phyloP scores from a whole-genome alignment of 345 rosid genomes.

The Euclidium syriacum region DNA sequence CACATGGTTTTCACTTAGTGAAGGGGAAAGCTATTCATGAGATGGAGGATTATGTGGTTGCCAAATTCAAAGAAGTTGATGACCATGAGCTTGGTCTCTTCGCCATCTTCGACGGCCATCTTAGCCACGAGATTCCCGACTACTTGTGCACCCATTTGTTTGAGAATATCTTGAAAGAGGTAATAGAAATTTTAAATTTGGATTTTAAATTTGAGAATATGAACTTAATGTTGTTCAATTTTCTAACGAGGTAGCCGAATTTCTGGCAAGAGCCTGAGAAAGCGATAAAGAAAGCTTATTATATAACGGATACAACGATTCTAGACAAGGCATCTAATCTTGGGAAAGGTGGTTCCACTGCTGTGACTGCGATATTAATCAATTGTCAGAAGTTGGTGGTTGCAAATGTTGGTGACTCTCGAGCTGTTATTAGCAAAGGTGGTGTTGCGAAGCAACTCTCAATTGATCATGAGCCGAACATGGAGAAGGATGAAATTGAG shows the following conservation, averaged over 20 bases:
- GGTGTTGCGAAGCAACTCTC: constrained; percentile 76
- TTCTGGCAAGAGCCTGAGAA: constrained; percentile 73
- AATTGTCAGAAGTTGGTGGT: constrained; percentile 67
- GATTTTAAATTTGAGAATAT: neutral
- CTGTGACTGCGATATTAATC: constrained; percentile 82
- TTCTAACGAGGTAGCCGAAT: constrained; percentile 39
- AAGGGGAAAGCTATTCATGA: constrained; percentile 66
- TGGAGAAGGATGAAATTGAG: constrained; percentile 64
- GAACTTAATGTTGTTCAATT: neutral
- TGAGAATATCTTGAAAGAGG: constrained; percentile 80
- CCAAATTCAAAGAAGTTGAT: constrained; percentile 67
- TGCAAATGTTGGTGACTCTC: constrained; percentile 93
- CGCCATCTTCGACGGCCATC: constrained; percentile 89
- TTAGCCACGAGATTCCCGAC: constrained; percentile 75
- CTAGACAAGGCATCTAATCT: constrained; percentile 62
- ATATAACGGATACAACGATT: constrained; percentile 54
- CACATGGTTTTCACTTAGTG: constrained; percentile 78
- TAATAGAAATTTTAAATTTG: constrained; percentile 1
- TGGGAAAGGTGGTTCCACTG: constrained; percentile 94
- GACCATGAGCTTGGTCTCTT: constrained; percentile 84
- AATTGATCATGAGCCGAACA: constrained; percentile 79
- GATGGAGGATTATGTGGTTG: constrained; percentile 86
- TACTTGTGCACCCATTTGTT: constrained; percentile 69
- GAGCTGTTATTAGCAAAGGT: constrained; percentile 71
- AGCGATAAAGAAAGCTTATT: constrained; percentile 71